Evolutionary conservation across 2,329 filamentous ascomycete genomes (phyloP).

Genomic region (Rutstroemia sp.): DNA sequence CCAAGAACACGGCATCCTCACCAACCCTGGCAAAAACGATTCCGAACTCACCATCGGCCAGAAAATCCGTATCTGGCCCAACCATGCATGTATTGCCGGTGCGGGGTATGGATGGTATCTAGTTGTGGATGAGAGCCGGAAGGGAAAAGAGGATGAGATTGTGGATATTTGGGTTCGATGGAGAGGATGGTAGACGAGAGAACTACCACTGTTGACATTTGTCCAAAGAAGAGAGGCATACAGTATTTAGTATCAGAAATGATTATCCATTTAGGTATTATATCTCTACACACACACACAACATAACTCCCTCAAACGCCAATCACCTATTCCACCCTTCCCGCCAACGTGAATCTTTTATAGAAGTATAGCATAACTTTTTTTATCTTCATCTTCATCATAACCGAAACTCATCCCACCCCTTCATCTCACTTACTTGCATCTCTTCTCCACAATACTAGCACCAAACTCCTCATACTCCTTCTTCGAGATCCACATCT

Average conservation of each 20-base stretch:
- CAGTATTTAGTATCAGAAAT: conserved; percentile 1
- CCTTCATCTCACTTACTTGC: conserved; percentile 54
- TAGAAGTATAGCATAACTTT: conserved; percentile 8
- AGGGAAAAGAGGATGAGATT: conserved; percentile 49
- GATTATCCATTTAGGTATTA: conserved; percentile 1
- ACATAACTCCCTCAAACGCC: conserved; percentile 5
- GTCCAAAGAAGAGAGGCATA: not conserved
- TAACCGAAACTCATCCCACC: not conserved
- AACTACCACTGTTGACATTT: not conserved
- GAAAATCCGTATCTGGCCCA: conserved; percentile 66
- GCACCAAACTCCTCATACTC: conserved; percentile 95
- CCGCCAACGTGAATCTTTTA: not conserved
- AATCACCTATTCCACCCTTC: not conserved
- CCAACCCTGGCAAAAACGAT: conserved; percentile 44
- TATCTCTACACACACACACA: conserved; percentile 11
- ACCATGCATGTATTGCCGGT: conserved; percentile 73
- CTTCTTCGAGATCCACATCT: conserved; percentile 98
- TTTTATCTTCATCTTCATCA: conserved; percentile 1
- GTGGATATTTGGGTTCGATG: conserved; percentile 71
- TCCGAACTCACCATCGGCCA: conserved; percentile 54
- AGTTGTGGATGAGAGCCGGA: conserved; percentile 56
- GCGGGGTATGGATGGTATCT: conserved; percentile 67
- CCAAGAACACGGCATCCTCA: conserved; percentile 71
- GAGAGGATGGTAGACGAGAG: conserved; percentile 53
- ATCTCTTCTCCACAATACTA: conserved; percentile 89